phyloP scores from a whole-genome alignment of 106 monocot genomes.

The Gastrodia elata region DNA sequence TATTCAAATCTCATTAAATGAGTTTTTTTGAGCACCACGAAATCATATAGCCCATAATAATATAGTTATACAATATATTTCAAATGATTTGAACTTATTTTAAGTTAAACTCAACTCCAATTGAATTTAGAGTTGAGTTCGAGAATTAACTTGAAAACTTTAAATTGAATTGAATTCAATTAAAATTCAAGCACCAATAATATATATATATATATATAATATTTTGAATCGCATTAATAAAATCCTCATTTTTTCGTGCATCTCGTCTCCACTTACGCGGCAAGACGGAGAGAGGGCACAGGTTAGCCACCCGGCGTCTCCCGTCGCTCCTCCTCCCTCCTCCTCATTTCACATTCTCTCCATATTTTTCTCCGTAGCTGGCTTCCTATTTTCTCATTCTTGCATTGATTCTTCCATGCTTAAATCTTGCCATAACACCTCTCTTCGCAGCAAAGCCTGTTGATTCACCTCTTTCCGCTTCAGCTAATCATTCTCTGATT shows the following conservation, averaged over 20 bases:
- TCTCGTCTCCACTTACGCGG: background rate
- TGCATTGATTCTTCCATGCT: background rate
- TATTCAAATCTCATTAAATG: too few species aligned
- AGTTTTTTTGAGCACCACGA: too few species aligned
- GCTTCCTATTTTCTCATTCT: background rate
- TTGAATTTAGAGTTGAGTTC: too few species aligned
- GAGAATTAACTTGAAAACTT: too few species aligned
- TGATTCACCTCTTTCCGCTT: background rate
- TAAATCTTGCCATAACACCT: background rate
- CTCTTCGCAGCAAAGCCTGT: background rate
- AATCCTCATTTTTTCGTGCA: background rate
- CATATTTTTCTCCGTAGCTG: background rate
- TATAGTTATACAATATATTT: too few species aligned
- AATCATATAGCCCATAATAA: too few species aligned
- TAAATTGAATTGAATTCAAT: too few species aligned
- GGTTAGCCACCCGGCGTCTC: background rate
- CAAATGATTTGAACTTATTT: too few species aligned
- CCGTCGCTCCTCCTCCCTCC: background rate
- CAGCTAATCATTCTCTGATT: background rate
- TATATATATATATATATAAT: too few species aligned
- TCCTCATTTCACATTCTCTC: background rate
- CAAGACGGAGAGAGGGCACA: background rate
- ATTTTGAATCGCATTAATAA: too few species aligned
- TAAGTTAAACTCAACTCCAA: too few species aligned
- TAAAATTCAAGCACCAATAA: too few species aligned